These are phyloP conservation scores for Mucor racemosus DNA, from an alignment of 371 early-diverging fungal species.

Conservation along the genomic window DNA sequence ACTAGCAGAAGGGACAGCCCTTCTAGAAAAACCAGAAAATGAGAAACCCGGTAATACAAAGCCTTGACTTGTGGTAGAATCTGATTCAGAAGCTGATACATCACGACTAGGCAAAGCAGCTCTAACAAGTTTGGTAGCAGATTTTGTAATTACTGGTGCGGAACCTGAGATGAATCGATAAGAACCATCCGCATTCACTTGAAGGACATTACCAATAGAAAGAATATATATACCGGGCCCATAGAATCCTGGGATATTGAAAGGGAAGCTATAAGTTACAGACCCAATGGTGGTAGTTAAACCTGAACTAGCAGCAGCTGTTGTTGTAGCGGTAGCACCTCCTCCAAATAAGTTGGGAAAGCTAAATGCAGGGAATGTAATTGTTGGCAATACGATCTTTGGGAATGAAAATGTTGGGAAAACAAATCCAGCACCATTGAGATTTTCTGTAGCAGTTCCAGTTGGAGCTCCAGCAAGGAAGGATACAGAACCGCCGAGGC, in stretches of 20 bases:
- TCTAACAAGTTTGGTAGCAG: not conserved
- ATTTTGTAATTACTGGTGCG: not conserved
- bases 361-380: not conserved
- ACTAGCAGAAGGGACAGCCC: not conserved
- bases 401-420: no score
- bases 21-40: slow-evolving; percentile 16
- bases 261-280: not conserved
- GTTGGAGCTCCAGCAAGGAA: not conserved
- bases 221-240: slow-evolving; percentile 14
- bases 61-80: not conserved
- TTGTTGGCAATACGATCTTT: not conserved
- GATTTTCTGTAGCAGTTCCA: not conserved
- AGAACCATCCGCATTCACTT: slow-evolving; percentile 1
- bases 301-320: not conserved
- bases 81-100: not conserved
- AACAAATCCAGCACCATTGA: no score
- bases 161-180: not conserved
- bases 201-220: slow-evolving; percentile 6
- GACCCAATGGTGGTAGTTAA: not conserved
- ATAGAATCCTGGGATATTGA: slow-evolving; percentile 13
- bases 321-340: not conserved
- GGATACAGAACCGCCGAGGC: no score
- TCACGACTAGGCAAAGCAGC: not conserved
- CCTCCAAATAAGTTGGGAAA: not conserved
- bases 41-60: slow-evolving; percentile 17